Evolutionary conservation across 1,139 yeast genomes (phyloP), one percentile per base, ranked within the genome.

Genomic region (Williopsis jadinii): DNA sequence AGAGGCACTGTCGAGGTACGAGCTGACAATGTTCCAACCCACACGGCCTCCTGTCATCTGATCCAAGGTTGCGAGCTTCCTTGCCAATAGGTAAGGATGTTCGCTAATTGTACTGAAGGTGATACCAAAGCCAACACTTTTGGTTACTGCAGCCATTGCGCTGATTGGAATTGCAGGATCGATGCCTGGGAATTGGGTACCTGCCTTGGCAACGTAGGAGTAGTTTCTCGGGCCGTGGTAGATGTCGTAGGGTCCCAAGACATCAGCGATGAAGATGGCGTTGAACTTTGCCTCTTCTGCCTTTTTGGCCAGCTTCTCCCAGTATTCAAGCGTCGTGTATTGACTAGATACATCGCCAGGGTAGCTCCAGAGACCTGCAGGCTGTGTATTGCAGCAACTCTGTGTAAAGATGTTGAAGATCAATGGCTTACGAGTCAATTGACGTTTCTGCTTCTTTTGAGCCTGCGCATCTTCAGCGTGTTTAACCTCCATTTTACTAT

Each of bases 1-100:
- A 3, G 66, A 60, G 6, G 68, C 66, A 42, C 64, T 58, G 5
- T 48, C 45, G 14, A 63, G 55, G 47, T 65, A 67, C 8, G 67
- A 60, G 5, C 70, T 58, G 14, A 68, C 73, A 37, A 68, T 58
- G 46, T 68, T 68, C 73, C 73, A 68, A 6, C 70, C 72, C 19
- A 67, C 54, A 51, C 73, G 55, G 8, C 72, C 73, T 14, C 61
- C 56, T 1, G 71, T 61, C 40, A 67, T 53, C 39, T 64, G 69
- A 45, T 68, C 71, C 34, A 66, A 53, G 1, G 71, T 63, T 3
- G 68, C 67, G 40, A 68, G 53, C 41, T 70, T 55, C 50, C 71
- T 61, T 5, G 70, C 63, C 37, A 68, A 63, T 45, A 60, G 65
- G 44, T 63, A 68, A 1, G 73, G 73, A 8, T 62, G 60, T 47